Conservation (phyloP, 176 grass and related monocot genomes). For the Themeda triandra region DNA sequence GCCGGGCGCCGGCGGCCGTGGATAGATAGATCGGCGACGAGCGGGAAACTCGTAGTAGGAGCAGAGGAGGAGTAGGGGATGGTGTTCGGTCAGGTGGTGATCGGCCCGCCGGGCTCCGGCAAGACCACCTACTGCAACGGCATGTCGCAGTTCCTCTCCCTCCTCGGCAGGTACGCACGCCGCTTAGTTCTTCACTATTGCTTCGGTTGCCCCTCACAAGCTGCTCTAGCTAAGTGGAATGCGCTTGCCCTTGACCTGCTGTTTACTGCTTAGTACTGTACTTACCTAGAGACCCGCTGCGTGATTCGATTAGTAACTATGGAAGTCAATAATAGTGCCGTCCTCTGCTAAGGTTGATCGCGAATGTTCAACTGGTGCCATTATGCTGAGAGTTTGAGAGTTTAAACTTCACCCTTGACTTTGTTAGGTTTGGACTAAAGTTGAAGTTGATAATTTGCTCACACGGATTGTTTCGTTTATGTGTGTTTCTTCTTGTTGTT, state of each 20-base stretch:
- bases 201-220: not conserved
- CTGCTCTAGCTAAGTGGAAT: not conserved
- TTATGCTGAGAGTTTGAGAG: not conserved
- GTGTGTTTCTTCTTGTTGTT: not conserved
- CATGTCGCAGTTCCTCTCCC: conserved; percentile 90
- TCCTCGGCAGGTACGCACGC: conserved; percentile 58
- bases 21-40: not conserved
- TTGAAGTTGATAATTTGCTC: not conserved
- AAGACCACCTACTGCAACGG: conserved; percentile 99
- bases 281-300: not conserved
- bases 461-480: not conserved
- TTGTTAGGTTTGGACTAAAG: not conserved
- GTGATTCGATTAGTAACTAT: not conserved
- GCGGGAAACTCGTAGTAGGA: not conserved
- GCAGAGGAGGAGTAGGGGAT: conserved; percentile 28
- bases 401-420: not conserved
- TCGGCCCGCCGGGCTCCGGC: conserved; percentile 90
- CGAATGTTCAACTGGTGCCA: not conserved
- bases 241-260: not conserved
- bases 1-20: not conserved
- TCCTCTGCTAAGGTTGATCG: not conserved
- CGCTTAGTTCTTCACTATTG: not conserved
- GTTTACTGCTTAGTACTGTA: not conserved
- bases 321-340: not conserved
- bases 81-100: conserved; percentile 94